phyloP scores from a whole-genome alignment of 768 basidiomycete species.

The Grammothele lineata region DNA sequence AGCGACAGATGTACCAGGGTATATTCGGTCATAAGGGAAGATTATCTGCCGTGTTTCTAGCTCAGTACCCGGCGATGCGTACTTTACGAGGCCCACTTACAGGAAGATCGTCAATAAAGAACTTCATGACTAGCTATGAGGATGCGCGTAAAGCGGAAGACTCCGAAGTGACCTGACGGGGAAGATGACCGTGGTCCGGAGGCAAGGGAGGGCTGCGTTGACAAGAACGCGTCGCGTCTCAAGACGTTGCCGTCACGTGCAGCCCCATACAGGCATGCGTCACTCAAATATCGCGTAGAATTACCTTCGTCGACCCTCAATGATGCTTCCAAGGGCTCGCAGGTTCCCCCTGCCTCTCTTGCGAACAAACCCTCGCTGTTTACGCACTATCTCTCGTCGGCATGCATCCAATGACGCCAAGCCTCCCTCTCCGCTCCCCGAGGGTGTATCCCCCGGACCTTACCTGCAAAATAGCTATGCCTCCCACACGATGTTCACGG shows the following conservation, averaged over 20 bases:
- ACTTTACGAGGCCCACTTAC: too few species aligned
- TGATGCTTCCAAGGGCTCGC: conserved; percentile 20
- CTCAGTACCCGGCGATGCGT: too few species aligned
- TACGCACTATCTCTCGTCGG: neutral
- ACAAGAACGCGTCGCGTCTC: conserved; percentile 6
- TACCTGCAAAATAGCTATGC: conserved; percentile 30
- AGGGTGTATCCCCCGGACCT: conserved; percentile 1
- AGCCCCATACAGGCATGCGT: conserved; percentile 1
- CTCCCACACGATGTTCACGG: conserved; percentile 33
- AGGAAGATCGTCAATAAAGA: conserved; percentile 33
- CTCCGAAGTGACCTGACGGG: conserved; percentile 1
- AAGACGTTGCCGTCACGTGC: neutral
- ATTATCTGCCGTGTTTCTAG: conserved; percentile 58
- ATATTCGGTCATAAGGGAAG: conserved; percentile 93
- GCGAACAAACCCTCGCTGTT: neutral
- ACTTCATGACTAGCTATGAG: conserved; percentile 26
- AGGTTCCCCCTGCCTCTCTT: conserved; percentile 11
- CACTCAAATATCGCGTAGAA: too few species aligned
- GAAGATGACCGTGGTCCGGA: conserved; percentile 14
- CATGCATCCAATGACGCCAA: conserved; percentile 10
- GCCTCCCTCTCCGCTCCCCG: conserved; percentile 7
- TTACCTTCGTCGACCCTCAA: conserved; percentile 10
- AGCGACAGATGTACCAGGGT: conserved; percentile 65
- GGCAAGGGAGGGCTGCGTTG: conserved; percentile 8
- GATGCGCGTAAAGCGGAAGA: neutral